These are phyloP conservation scores for Aeschynomene evenia DNA, from an alignment of 306 rosid species.

Conservation along the genomic window DNA sequence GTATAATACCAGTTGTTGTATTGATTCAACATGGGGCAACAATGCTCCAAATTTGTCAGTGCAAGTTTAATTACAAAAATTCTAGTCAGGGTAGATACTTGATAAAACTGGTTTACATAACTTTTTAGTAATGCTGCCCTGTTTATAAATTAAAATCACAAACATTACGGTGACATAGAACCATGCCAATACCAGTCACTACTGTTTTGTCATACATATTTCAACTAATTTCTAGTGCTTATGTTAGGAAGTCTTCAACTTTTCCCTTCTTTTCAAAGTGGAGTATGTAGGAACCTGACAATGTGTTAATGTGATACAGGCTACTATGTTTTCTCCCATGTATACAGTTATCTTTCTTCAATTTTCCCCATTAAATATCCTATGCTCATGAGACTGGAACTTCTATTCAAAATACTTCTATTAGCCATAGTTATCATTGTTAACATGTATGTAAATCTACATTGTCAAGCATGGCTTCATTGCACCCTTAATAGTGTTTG, in stretches of 20 bases:
- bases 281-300: neutral
- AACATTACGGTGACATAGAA: neutral
- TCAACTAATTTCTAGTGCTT: neutral
- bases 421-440: conserved; percentile 1
- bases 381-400: neutral
- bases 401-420: neutral
- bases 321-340: conserved; percentile 4
- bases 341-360: neutral
- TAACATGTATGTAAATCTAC: neutral
- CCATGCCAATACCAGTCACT: neutral
- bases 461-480: neutral
- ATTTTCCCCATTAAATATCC: neutral
- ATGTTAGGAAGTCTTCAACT: neutral
- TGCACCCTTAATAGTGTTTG: neutral
- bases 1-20: neutral
- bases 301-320: neutral
- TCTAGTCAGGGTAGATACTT: neutral
- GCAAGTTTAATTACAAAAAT: conserved; percentile 1
- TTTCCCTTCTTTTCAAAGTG: conserved; percentile 10
- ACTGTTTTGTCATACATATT: too few species aligned
- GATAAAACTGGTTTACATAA: neutral
- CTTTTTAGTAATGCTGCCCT: neutral
- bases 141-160: neutral
- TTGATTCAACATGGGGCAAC: neutral
- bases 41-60: neutral